A percentile compares a stretch with the other conserved stretches of the same genome.
These are phyloP conservation scores for Tetradesmus obliquus DNA, from an alignment of 139 green algal species.

Conservation along the genomic window DNA sequence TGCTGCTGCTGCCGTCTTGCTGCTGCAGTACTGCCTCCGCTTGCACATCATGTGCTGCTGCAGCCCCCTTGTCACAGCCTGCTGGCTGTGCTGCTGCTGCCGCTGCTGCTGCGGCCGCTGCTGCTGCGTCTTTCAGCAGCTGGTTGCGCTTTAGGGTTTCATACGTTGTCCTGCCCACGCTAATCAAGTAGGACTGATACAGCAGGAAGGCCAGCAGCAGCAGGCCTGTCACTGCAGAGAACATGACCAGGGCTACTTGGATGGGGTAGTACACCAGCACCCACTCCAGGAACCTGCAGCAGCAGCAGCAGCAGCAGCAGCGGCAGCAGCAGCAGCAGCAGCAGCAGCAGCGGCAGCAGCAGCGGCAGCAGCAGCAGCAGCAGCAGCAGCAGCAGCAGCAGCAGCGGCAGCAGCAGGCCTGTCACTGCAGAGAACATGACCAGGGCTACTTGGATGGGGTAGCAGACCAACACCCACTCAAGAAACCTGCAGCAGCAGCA, in stretches of 20 bases:
- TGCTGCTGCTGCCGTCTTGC: background rate
- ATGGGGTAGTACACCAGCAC: conserved; percentile 55
- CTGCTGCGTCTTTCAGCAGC: conserved; percentile 27
- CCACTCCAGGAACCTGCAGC: conserved; percentile 55
- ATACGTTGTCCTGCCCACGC: conserved; percentile 59
- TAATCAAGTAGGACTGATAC: conserved; percentile 64
- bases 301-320: background rate
- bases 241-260: conserved; percentile 48
- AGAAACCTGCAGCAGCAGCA: background rate
- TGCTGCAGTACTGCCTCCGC: background rate
- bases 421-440: background rate
- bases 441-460: conserved; percentile 27
- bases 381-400: background rate
- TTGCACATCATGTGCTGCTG: background rate
- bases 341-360: background rate
- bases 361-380: background rate
- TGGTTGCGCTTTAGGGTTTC: conserved; percentile 56
- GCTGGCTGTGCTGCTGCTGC: background rate
- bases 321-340: background rate
- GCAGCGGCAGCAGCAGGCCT: background rate
- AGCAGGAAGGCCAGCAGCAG: conserved; percentile 60
- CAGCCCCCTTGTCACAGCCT: background rate
- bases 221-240: conserved; percentile 48
- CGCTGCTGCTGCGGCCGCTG: background rate
- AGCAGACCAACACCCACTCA: conserved; percentile 49